Evolutionary conservation across 306 rosid species (phyloP).

Genomic region (Pachyrhizus erosus): DNA sequence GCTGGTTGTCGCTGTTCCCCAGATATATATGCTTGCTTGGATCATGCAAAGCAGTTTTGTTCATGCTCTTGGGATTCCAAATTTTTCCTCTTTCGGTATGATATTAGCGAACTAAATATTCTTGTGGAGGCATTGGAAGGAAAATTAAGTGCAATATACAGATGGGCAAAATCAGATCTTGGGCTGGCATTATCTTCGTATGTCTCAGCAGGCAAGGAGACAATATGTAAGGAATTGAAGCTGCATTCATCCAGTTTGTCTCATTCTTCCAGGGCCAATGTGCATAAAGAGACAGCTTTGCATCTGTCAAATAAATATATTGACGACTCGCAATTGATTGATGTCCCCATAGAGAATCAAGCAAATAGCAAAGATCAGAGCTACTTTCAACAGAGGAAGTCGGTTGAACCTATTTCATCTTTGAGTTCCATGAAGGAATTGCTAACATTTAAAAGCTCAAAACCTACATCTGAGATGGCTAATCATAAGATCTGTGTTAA

Average conservation of each 20-base stretch:
- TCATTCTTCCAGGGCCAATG: slow-evolving; percentile 41
- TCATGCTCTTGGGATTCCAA: slow-evolving; percentile 80
- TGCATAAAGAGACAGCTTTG: slow-evolving; percentile 51
- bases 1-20: slow-evolving; percentile 90
- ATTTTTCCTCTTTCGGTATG: slow-evolving; percentile 94
- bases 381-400: slow-evolving; percentile 47
- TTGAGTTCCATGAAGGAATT: slow-evolving; percentile 37
- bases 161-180: slow-evolving; percentile 97
- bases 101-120: slow-evolving; percentile 73
- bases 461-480: slow-evolving; percentile 41
- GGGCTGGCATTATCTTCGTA: slow-evolving; percentile 83
- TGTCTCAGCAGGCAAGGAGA: slow-evolving; percentile 52
- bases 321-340: slow-evolving; percentile 51
- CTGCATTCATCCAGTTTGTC: slow-evolving; percentile 36
- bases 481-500: slow-evolving; percentile 40
- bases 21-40: slow-evolving; percentile 88
- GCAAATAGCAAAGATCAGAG: slow-evolving; percentile 46
- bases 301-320: slow-evolving; percentile 45
- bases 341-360: slow-evolving; percentile 51
- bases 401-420: slow-evolving; percentile 47
- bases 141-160: slow-evolving; percentile 90
- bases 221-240: slow-evolving; percentile 41
- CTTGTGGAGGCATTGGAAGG: slow-evolving; percentile 98
- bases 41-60: slow-evolving; percentile 92
- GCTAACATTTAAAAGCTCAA: slow-evolving; percentile 34